Evolutionary conservation across 1,284 basidiomycete species (phyloP), one percentile per base, ranked within the genome.

Genomic region (Trametes sp.): DNA sequence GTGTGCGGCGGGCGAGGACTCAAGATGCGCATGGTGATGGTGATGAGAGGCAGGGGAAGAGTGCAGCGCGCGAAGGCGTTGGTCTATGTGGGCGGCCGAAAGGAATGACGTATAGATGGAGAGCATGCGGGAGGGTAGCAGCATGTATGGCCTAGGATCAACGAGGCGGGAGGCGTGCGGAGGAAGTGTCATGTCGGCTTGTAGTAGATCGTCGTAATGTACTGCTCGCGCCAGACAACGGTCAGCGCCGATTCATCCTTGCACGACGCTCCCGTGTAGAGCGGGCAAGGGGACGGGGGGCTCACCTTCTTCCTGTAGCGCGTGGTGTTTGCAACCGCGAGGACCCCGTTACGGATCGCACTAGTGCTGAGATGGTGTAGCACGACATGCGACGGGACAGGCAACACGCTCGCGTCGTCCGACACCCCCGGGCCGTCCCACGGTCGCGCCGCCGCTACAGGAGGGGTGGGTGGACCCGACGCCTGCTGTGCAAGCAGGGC

Each of bases 311-410:
- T 88, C 78, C 90, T 84, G 81, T 98, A 99, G 73, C 97, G 82
- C 48, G 93, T 96, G 57, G 97, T 98, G 57, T 90, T 95, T 16
- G 93, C 96, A 1, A 98, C 95, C 38, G 96, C 96, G 48, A 99
- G 79, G 49, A 97, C 95, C 4, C 96, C 96, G 74, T 96, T 95
- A 76, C 91, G 87, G 72, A 99, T 99, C 64, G 96, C 94, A 75
- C 94, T 97, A 54, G 97, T 98, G 65, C 95, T 95, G 62, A 99
- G 79, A 77, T 99, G 98, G 69, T 98, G 95, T 67, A 99, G 82
- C 44, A 98, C 95, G 36, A 95, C 95, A 78, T 98, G 97, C 58
- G 91, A 94, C 23, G 96, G 96, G 21, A 98, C 95, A 9, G 97
- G 94, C 66, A 99, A 78, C 62, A 99, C 95, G 48, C 91, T 93